Percentiles rank a stretch among this genome's conserved stretches.
Conservation (phyloP, 495 filamentous ascomycete species). For the Aspergillus campestris region DNA sequence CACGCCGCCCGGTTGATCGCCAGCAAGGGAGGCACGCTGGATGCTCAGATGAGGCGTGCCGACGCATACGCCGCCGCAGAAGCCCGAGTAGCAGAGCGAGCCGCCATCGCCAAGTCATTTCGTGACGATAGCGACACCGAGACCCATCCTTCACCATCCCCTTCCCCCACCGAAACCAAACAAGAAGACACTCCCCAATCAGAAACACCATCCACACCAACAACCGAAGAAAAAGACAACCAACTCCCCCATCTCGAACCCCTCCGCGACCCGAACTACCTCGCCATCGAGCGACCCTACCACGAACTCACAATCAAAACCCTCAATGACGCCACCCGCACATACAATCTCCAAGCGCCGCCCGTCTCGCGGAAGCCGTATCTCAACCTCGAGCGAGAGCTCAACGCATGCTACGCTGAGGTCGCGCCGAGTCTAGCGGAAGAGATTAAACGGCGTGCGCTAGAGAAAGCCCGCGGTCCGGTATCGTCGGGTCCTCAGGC, state of each 20-base stretch:
- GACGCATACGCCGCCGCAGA: constrained; percentile 69
- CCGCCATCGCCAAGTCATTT: constrained; percentile 41
- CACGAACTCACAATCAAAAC: constrained; percentile 68
- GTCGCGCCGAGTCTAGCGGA: constrained; percentile 67
- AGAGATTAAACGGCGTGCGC: constrained; percentile 62
- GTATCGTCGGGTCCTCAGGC: constrained; percentile 23
- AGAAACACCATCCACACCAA: not conserved
- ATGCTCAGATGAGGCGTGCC: constrained; percentile 66
- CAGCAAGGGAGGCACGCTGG: constrained; percentile 67
- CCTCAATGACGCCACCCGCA: constrained; percentile 72
- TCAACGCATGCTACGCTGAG: constrained; percentile 73
- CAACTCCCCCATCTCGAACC: constrained; percentile 32
- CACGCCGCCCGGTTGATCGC: constrained; percentile 77
- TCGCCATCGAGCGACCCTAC: constrained; percentile 65
- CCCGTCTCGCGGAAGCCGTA: constrained; percentile 91
- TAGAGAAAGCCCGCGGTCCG: constrained; percentile 36
- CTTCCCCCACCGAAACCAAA: not conserved
- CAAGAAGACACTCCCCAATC: not conserved
- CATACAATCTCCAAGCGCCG: constrained; percentile 93
- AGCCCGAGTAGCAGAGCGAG: constrained; percentile 33
- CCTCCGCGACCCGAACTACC: constrained; percentile 40
- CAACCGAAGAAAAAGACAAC: constrained; percentile 5
- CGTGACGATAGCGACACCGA: constrained; percentile 2
- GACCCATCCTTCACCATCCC: constrained; percentile 4
- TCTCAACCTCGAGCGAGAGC: constrained; percentile 73